A percentile compares a stretch with the other conserved stretches of the same genome.
Conservation (phyloP, 2,329 filamentous ascomycete genomes). For the Beauveria caledonica region DNA sequence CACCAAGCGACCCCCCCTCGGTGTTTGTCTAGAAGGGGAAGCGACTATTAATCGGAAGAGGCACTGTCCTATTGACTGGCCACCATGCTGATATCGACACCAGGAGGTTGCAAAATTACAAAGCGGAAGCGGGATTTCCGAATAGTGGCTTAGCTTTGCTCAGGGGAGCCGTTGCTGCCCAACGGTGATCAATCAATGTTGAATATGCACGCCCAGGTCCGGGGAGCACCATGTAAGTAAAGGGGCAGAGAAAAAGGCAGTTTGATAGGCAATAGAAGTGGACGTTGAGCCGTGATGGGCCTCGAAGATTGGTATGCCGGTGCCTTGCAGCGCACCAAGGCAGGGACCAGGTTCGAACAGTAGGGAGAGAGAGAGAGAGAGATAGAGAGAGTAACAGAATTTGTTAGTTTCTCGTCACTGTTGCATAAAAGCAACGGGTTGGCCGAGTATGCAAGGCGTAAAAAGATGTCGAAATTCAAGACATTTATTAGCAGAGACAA, state of each 20-base stretch:
- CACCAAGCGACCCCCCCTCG: not conserved
- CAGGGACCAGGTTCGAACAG: not conserved
- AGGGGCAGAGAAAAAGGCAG: too few relatives aligned
- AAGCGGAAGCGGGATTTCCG: not conserved
- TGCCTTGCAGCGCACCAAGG: not conserved
- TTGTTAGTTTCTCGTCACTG: too few relatives aligned
- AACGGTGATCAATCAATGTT: too few relatives aligned
- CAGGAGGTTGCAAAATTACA: not conserved
- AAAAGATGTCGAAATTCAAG: not conserved
- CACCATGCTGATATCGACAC: not conserved
- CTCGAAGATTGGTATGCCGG: too few relatives aligned
- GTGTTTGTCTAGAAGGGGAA: not conserved
- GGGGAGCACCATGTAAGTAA: not conserved
- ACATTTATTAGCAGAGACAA: constrained; percentile 3
- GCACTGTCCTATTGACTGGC: not conserved
- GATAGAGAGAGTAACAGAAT: not conserved
- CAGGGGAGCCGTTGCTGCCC: not conserved
- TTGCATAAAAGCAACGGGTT: not conserved
- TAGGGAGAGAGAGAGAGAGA: too few relatives aligned
- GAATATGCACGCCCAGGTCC: too few relatives aligned
- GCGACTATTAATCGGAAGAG: not conserved
- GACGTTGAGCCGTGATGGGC: too few relatives aligned
- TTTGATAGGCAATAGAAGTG: too few relatives aligned
- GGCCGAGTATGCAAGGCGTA: not conserved
- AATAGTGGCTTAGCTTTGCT: not conserved